These are phyloP conservation scores for Exophiala phaeomuriformis DNA, from an alignment of 2,329 filamentous ascomycete species.

Conservation along the genomic window DNA sequence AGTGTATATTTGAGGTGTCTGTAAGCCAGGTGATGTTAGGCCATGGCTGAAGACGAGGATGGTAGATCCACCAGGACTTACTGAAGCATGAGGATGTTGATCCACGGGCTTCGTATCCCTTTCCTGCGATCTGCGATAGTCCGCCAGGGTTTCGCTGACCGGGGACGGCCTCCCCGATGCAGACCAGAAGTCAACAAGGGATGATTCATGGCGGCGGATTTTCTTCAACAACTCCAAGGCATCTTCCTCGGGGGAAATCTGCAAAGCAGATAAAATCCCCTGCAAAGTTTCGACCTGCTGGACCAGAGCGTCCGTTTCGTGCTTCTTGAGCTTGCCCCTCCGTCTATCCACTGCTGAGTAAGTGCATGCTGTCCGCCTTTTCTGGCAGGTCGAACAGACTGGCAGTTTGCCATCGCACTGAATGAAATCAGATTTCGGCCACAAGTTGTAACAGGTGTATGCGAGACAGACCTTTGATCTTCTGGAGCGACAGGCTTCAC, in stretches of 20 bases:
- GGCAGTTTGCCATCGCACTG: constrained; percentile 11
- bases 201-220: constrained; percentile 1
- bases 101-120: neutral
- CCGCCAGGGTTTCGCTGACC: neutral
- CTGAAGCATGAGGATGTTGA: neutral
- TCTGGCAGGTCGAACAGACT: constrained; percentile 7
- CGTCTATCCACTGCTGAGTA: constrained; percentile 10
- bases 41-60: too few species aligned
- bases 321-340: constrained; percentile 8
- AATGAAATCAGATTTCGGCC: neutral
- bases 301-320: constrained; percentile 8
- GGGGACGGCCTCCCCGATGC: neutral
- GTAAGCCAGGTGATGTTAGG: neutral
- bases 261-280: constrained; percentile 2
- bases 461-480: constrained; percentile 8
- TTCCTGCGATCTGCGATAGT: constrained; percentile 5
- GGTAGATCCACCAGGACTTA: neutral
- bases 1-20: constrained; percentile 6
- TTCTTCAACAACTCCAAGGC: constrained; percentile 6
- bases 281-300: constrained; percentile 6
- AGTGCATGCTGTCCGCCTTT: constrained; percentile 1
- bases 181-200: neutral
- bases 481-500: constrained; percentile 8
- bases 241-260: constrained; percentile 7
- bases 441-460: neutral